Evolutionary conservation across 1,284 basidiomycete species (phyloP), one percentile per base, ranked within the genome.

Genomic region (Trametes hirsuta): DNA sequence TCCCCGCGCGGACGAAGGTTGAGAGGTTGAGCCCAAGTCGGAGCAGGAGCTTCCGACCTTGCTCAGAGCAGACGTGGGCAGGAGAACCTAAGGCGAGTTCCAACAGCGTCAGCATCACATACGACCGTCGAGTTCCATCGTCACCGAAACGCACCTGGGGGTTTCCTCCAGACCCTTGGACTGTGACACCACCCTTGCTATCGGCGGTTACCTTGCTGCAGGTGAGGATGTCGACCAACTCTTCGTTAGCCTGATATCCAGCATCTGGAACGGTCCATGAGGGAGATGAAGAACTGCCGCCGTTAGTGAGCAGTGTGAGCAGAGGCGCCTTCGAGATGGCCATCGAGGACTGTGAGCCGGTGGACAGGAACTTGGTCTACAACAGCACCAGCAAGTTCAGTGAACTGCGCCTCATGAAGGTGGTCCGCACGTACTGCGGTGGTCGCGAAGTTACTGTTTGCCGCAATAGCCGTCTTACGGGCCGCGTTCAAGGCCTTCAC

Each of bases 311-410:
- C 15, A 91, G 78, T 6, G 85, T 76, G 48, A 92, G 79, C 63
- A 93, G 72, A 1, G 89, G 88, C 0, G 81, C 76, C 72, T 93
- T 93, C 49, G 79, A 81, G 30, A 90, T 71, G 0, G 80, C 84
- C 44, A 91, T 74, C 0, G 84, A 79, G 58, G 81, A 76, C 46
- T 65, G 74, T 48, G 71, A 77, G 68, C 61, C 74, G 59, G 71
- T 77, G 67, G 59, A 73, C 61, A 84, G 71, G 69, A 84, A 83
- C 58, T 72, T 76, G 55, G 84, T 77, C 79, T 88, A 67, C 18
- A 30, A 12, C 22, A 14, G 37, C 5, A 34, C 18, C 37, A 18
- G 49, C 36, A 12, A 52, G 49, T n/a, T 12, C 3, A 1, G 12
- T 30, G 12, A 3, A 50, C 8, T 12, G 34, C n/a, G 24, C 30